Base-by-base conservation (phyloP, 192 early-diverging fungal species). In the Rhizophagus sp. region DNA sequence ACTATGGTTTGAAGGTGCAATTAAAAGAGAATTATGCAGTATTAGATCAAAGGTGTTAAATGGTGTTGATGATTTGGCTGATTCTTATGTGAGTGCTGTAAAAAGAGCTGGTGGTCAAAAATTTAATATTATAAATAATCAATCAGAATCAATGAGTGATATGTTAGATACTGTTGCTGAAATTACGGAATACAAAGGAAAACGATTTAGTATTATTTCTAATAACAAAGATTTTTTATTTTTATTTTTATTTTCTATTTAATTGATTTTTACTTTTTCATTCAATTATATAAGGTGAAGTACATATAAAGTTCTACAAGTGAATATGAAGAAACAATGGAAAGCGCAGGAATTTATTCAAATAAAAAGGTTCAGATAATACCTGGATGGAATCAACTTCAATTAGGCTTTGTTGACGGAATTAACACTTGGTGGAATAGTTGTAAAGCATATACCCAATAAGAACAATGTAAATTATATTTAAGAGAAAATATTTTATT, bases 21-120 rank as follows among this genome's bases (percentile, higher is more conserved):
- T 41, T 25, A 57, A 12, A 2, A 72, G 77, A 9, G 19, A 74
- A 24, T 41, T 82, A 25, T 41, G 33, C n/a, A 41, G 81, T 12
- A 50, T 64, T 36, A 82, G 79, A 0, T 61, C 83, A 41, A 76
- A 47, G 25, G 49, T 22, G 71, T 66, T 1, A 73, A 74, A 1
- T 33, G 72, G 49, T 25, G 69, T 83, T 17, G 82, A 87, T 49
- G 86, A 87, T 72, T 65, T 81, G 4, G 86, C 82, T 10, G 81
- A 82, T 1, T 75, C 68, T 17, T 83, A 84, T 22, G 76, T 84
- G 8, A 66, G 65, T 2, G 80, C 76, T 1, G 81, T 79, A 44
- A 79, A 81, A 30, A 80, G 71, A n/a, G 47, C 77, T 0, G 76
- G 81, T 10, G 81, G 79, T 13, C 79, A 74, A 49, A 73, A 82